These are phyloP conservation scores for Lippia alba DNA, from an alignment of 305 asterid species.

Conservation along the genomic window DNA sequence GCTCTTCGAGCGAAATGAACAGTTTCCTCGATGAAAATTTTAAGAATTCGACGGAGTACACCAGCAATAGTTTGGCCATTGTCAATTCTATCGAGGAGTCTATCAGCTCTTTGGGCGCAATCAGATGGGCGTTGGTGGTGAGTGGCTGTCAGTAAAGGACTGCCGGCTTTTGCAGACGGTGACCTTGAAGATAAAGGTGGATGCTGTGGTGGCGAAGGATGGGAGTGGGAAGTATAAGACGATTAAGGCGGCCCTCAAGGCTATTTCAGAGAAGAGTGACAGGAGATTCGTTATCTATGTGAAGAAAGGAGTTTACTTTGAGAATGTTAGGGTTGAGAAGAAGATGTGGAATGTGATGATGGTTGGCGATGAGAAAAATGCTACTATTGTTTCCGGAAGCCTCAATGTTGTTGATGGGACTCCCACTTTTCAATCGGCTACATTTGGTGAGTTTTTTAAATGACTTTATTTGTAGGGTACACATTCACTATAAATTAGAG, in stretches of 20 bases:
- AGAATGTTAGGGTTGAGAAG: conserved; percentile 74
- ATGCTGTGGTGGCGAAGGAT: conserved; percentile 75
- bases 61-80: conserved; percentile 67
- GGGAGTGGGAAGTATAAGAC: conserved; percentile 72
- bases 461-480: no score
- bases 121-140: conserved; percentile 41
- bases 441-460: conserved; percentile 60
- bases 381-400: conserved; percentile 67
- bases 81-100: conserved; percentile 45
- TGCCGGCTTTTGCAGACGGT: conserved; percentile 60
- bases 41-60: conserved; percentile 54
- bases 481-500: no score
- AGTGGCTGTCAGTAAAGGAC: conserved; percentile 54
- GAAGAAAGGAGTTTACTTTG: conserved; percentile 70
- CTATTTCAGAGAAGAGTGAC: conserved; percentile 69
- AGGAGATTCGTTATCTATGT: conserved; percentile 75
- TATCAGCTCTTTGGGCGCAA: conserved; percentile 32
- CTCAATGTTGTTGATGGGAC: conserved; percentile 77
- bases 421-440: conserved; percentile 74
- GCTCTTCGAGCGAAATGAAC: conserved; percentile 19
- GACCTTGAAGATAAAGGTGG: conserved; percentile 47
- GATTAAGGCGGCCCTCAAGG: conserved; percentile 65
- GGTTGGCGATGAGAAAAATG: conserved; percentile 69
- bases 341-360: conserved; percentile 80
- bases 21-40: conserved; percentile 26